Evolutionary conservation across 2,329 filamentous ascomycete species (phyloP), one percentile per base, ranked within the genome.

Genomic region (Scedosporium aurantiacum): DNA sequence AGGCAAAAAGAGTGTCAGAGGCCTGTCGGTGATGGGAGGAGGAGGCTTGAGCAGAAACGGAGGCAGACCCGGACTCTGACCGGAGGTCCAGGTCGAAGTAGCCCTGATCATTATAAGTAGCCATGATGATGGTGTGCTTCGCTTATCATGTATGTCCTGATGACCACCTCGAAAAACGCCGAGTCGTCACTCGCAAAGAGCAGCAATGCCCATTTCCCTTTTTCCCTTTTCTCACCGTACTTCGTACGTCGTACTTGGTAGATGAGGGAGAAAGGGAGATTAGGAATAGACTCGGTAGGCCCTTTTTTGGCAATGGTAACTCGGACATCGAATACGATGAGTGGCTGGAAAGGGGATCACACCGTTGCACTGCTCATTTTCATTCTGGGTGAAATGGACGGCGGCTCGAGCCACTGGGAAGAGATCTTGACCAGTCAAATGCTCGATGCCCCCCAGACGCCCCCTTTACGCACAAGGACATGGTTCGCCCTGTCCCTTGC

Each of bases 311-410:
- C 21, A 25, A 27, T 40, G n/a, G 23, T 18, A 50, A 12, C 47
- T 28, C 41, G 58, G 41, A 54, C 50, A 21, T 54, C 50, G 37
- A 43, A 37, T 37, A 23, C 58, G 58, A 50, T 60, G 58, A 60
- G 58, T 60, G 58, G 58, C 47, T 40, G 45, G 58, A 60, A 41
- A 60, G 58, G 58, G 58, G 58, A 60, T 55, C 28, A 18, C 47
- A 60, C 45, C 28, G 58, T 60, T 27, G 58, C 58, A 60, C 6
- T 41, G 58, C 32, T 41, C 27, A 55, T 60, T 60, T 55, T 27
- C 27, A 55, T 60, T 60, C 43, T 27, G 58, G 58, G 54, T 32
- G 54, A 32, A 57, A 57, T 37, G 54, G 54, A 57, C 14, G 54
- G 54, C 54, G 54, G 54, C 54, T 57, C 54, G 54, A 57, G 32